Evolutionary conservation across 73 alveolate genomes (phyloP).

Genomic region (Paramecium bursaria): DNA sequence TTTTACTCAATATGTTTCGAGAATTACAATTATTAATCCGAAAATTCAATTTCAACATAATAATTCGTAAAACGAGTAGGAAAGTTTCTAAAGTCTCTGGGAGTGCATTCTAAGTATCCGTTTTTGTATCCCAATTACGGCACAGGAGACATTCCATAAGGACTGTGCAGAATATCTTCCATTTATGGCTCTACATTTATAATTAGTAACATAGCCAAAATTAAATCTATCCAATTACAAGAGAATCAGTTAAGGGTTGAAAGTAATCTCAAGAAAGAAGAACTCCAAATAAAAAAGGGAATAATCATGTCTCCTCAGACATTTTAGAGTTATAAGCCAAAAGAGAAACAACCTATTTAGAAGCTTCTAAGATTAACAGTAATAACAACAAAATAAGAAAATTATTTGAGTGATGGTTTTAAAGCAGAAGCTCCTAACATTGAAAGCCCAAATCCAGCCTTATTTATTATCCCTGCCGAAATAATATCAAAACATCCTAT

Average conservation of each 20-base stretch:
- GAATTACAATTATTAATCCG: constrained; percentile 17
- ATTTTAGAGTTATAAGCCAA: not conserved
- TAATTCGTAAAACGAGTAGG: constrained; percentile 15
- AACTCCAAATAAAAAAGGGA: not conserved
- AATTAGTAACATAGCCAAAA: not conserved
- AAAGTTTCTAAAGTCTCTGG: constrained; percentile 46
- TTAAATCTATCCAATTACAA: not conserved
- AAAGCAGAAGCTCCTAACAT: not conserved
- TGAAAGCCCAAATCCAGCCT: constrained; percentile 1
- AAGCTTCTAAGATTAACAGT: not conserved
- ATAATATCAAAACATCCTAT: not conserved
- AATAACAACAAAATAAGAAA: constrained; percentile 3
- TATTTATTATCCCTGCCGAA: not conserved
- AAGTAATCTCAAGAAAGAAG: not conserved
- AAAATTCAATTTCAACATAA: constrained; percentile 15
- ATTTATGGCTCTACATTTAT: constrained; percentile 50
- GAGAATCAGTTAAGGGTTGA: not conserved
- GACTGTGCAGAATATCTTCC: constrained; percentile 43
- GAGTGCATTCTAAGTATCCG: constrained; percentile 50
- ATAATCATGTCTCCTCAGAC: not conserved
- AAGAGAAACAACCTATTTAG: not conserved
- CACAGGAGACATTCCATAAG: constrained; percentile 67
- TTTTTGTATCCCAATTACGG: constrained; percentile 57
- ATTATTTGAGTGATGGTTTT: not conserved
- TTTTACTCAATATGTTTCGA: constrained; percentile 35